phyloP scores from a whole-genome alignment of 1,139 yeast genomes.

The Meyerozyma athensensis region DNA sequence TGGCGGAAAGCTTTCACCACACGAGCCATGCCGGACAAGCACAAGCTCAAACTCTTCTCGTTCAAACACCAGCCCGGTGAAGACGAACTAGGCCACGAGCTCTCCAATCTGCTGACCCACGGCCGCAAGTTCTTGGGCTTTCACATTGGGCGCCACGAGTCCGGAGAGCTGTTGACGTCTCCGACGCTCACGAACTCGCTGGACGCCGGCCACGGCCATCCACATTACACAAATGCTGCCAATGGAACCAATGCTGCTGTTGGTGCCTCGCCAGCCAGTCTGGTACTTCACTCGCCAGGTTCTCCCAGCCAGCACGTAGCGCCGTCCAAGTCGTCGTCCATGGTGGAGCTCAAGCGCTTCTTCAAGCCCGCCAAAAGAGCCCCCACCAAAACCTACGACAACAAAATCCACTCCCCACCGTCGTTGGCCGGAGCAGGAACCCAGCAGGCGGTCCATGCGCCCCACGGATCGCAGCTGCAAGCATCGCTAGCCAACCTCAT shows the following conservation, averaged over 20 bases:
- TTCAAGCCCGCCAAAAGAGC: constrained; percentile 37
- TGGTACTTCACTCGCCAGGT: constrained; percentile 5
- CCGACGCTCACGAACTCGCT: constrained; percentile 30
- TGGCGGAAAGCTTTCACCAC: background rate
- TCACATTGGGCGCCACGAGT: constrained; percentile 34
- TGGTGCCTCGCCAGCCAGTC: background rate
- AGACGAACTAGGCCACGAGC: constrained; percentile 7
- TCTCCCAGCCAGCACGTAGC: constrained; percentile 7
- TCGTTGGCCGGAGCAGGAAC: background rate
- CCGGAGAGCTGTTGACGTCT: constrained; percentile 30
- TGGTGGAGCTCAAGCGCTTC: constrained; percentile 39
- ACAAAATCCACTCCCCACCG: constrained; percentile 3
- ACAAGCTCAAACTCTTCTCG: constrained; percentile 37
- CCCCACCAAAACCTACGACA: constrained; percentile 3
- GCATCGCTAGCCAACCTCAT: constrained; percentile 5
- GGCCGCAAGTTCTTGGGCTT: constrained; percentile 30
- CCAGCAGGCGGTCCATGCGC: background rate
- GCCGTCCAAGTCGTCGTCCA: constrained; percentile 29
- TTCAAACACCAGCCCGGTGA: constrained; percentile 18
- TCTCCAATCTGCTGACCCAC: constrained; percentile 1
- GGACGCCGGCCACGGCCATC: constrained; percentile 16
- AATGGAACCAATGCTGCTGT: background rate
- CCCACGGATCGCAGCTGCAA: constrained; percentile 4
- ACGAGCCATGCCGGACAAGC: constrained; percentile 41
- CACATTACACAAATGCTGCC: background rate